phyloP scores from a whole-genome alignment of 2,329 filamentous ascomycete species.

The Cladorrhinum sp. region DNA sequence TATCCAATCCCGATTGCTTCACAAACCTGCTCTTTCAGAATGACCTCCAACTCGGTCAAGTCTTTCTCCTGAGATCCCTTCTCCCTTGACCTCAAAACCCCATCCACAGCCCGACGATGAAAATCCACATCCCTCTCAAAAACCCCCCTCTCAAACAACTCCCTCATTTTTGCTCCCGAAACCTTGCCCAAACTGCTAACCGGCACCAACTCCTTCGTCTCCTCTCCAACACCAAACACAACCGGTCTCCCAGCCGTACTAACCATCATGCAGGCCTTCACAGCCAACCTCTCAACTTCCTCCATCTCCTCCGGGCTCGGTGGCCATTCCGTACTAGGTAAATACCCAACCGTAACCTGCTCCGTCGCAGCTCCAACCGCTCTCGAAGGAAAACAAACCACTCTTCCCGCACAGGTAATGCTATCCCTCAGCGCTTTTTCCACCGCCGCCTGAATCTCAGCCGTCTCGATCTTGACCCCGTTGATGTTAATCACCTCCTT shows the following conservation, averaged over 20 bases:
- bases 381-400: no score
- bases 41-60: neutral
- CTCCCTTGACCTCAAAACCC: no score
- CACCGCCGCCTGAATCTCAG: no score
- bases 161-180: slow-evolving; percentile 36
- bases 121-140: slow-evolving; percentile 20
- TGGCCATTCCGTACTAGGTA: no score
- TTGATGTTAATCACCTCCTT: slow-evolving; percentile 48
- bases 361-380: no score
- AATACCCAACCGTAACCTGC: no score
- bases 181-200: slow-evolving; percentile 42
- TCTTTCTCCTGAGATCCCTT: neutral
- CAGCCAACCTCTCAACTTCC: slow-evolving; percentile 2
- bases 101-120: neutral
- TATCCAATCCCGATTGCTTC: no score
- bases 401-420: no score
- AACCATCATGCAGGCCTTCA: no score
- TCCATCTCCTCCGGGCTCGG: neutral
- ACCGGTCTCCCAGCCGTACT: no score
- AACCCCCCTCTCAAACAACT: slow-evolving; percentile 33
- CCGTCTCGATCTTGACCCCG: slow-evolving; percentile 39
- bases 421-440: no score
- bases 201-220: slow-evolving; percentile 24
- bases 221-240: slow-evolving; percentile 6
- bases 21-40: neutral